Conservation (phyloP, 805 yeast species). For the Kuraishia cidri region DNA sequence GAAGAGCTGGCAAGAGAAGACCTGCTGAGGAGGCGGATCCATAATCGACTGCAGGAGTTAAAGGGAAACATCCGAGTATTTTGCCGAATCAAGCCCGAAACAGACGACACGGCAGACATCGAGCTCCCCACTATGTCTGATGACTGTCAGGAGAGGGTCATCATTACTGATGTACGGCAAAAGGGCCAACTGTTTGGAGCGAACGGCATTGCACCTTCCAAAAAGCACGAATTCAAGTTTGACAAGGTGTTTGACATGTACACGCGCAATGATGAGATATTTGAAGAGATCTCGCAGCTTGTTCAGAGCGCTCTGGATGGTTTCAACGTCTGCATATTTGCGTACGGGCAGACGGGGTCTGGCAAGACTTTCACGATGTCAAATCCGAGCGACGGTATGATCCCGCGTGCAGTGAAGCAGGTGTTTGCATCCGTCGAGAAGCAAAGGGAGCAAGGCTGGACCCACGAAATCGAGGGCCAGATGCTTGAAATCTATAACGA, state of each 20-base stretch:
- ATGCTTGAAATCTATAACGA: slow-evolving; percentile 91
- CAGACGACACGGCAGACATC: too few relatives aligned
- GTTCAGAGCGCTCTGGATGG: slow-evolving; percentile 87
- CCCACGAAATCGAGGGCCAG: slow-evolving; percentile 55
- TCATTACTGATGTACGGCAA: too few relatives aligned
- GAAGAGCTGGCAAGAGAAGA: slow-evolving; percentile 29
- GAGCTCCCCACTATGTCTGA: too few relatives aligned
- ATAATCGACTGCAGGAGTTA: slow-evolving; percentile 71
- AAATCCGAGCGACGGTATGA: slow-evolving; percentile 61
- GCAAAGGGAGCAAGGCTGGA: slow-evolving; percentile 51
- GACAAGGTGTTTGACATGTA: slow-evolving; percentile 65
- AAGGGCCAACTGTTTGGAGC: too few relatives aligned
- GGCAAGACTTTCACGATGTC: slow-evolving; percentile 95
- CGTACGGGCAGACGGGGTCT: slow-evolving; percentile 95
- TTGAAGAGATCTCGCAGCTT: slow-evolving; percentile 78
- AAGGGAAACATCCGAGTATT: slow-evolving; percentile 91
- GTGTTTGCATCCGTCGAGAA: slow-evolving; percentile 51
- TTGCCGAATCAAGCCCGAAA: slow-evolving; percentile 85
- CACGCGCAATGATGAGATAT: slow-evolving; percentile 52
- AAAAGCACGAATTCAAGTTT: slow-evolving; percentile 44
- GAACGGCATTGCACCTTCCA: slow-evolving; percentile 5
- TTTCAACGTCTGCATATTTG: slow-evolving; percentile 84
- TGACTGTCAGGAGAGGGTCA: neutral
- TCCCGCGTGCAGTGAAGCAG: slow-evolving; percentile 64
- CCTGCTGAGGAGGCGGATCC: slow-evolving; percentile 49